These are phyloP conservation scores for Epichloe brachyelytri DNA, from an alignment of 2,329 filamentous ascomycete genomes.

Conservation along the genomic window DNA sequence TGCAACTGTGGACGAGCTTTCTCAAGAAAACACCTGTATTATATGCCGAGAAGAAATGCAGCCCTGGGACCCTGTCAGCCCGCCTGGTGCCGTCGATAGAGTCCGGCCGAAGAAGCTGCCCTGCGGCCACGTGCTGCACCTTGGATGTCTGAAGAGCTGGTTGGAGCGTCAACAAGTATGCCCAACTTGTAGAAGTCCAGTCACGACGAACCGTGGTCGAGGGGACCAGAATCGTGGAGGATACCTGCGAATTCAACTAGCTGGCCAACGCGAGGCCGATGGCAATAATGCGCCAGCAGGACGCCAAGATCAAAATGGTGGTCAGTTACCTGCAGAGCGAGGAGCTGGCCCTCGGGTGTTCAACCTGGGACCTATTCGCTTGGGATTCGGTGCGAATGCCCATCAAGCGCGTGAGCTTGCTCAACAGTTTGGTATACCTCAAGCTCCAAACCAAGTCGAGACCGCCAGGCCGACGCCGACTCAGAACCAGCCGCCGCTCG, in stretches of 20 bases:
- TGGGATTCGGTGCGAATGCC: slow-evolving; percentile 64
- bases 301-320: slow-evolving; percentile 7
- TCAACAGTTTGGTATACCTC: slow-evolving; percentile 43
- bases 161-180: slow-evolving; percentile 94
- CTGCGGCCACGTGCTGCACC: slow-evolving; percentile 89
- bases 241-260: slow-evolving; percentile 19
- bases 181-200: slow-evolving; percentile 80
- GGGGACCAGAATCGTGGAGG: slow-evolving; percentile 15
- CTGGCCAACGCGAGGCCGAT: slow-evolving; percentile 2
- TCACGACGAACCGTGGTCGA: slow-evolving; percentile 28
- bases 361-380: slow-evolving; percentile 60
- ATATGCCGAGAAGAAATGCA: slow-evolving; percentile 96
- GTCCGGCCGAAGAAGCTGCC: slow-evolving; percentile 89
- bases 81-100: slow-evolving; percentile 63
- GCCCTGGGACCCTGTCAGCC: slow-evolving; percentile 50
- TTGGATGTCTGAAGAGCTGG: slow-evolving; percentile 93
- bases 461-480: slow-evolving; percentile 10
- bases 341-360: slow-evolving; percentile 44
- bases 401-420: slow-evolving; percentile 55
- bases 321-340: slow-evolving; percentile 9
- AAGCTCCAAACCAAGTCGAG: slow-evolving; percentile 13
- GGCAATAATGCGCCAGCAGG: slow-evolving; percentile 6
- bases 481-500: slow-evolving; percentile 8
- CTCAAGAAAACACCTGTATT: slow-evolving; percentile 85
- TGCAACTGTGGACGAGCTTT: slow-evolving; percentile 74